phyloP scores from a whole-genome alignment of 257 asterid genomes.

The Solanum stenotomum region DNA sequence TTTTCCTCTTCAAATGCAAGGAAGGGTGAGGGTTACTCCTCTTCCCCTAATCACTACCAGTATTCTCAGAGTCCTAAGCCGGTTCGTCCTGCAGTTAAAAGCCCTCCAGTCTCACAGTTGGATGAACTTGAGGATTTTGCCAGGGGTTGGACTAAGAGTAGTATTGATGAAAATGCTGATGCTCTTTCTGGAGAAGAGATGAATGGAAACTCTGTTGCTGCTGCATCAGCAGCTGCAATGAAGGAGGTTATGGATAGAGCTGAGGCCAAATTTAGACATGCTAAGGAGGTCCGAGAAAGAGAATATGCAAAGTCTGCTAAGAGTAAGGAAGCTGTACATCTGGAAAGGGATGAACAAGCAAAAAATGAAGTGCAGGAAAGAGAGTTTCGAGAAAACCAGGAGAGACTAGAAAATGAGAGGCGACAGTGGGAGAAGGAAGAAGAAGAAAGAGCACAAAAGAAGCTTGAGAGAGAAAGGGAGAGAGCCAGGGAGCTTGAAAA shows the following conservation, averaged over 20 bases:
- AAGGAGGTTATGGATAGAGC: conserved; percentile 99
- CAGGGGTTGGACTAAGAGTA: conserved; percentile 46
- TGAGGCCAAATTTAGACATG: conserved; percentile 93
- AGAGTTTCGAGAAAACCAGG: conserved; percentile 65
- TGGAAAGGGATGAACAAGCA: conserved; percentile 46
- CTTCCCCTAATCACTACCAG: conserved; percentile 39
- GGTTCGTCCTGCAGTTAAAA: conserved; percentile 37
- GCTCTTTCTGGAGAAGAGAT: conserved; percentile 42
- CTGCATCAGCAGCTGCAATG: conserved; percentile 98
- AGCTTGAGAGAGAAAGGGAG: conserved; percentile 71
- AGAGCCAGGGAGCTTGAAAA: conserved; percentile 57
- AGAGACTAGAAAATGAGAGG: conserved; percentile 61
- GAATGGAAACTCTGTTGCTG: conserved; percentile 71
- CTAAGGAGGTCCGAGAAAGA: conserved; percentile 94
- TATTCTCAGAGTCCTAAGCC: conserved; percentile 45
- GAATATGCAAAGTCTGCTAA: conserved; percentile 77
- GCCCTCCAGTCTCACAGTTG: conserved; percentile 57
- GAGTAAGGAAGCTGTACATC: conserved; percentile 45
- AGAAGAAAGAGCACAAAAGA: conserved; percentile 75
- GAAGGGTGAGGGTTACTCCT: conserved; percentile 48
- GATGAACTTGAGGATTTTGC: conserved; percentile 94
- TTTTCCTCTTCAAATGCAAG: conserved; percentile 42
- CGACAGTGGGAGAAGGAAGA: conserved; percentile 54
- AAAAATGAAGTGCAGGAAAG: conserved; percentile 40
- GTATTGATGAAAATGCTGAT: conserved; percentile 36